Evolutionary conservation across 352 stramenopile species (phyloP), one percentile per base, ranked within the genome.

Genomic region (Pythium insidiosum): DNA sequence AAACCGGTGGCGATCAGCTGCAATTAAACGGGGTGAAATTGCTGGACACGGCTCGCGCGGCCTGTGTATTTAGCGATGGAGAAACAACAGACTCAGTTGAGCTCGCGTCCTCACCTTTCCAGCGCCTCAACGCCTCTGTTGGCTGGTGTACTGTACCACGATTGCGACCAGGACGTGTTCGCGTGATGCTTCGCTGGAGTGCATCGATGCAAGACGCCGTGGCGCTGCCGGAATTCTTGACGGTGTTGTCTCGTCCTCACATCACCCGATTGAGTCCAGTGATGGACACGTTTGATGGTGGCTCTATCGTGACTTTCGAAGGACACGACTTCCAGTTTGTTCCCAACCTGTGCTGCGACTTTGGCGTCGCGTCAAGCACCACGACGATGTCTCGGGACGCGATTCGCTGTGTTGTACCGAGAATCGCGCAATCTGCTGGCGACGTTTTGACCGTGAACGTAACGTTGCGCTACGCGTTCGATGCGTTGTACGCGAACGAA

Each of bases 381-480:
- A 5, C 13, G 33, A 16, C 6, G 29, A 37, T 5, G 45, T 43
- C 5, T 29, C 52, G 3, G 52, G 33, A 34, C 0, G 43, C 31
- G 41, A 46, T 60, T 15, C 38, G 20, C 19, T 60, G 52, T 26
- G 33, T 43, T 13, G 41, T 54, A 18, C 52, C 52, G 16, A 31
- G 33, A n/a, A 18, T 54, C 33, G 34, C 1, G 21, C 21, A 4
- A 9, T 60, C 11, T 31, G 31, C 6, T 16, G 10, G 5, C 13
- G 31, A 30, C n/a, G n/a, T n/a, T n/a, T n/a, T n/a, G n/a, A 6
- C 47, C 13, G 41, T 60, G 6, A 60, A 60, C 16, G 52, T 60
- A 7, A 43, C 52, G n/a, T n/a, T n/a, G n/a, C n/a, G n/a, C n/a
- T n/a, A n/a, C n/a, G n/a, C n/a, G n/a, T n/a, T n/a, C n/a, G n/a